phyloP scores from a whole-genome alignment of 1,284 basidiomycete species.

The Sanghuangporus baumii region DNA sequence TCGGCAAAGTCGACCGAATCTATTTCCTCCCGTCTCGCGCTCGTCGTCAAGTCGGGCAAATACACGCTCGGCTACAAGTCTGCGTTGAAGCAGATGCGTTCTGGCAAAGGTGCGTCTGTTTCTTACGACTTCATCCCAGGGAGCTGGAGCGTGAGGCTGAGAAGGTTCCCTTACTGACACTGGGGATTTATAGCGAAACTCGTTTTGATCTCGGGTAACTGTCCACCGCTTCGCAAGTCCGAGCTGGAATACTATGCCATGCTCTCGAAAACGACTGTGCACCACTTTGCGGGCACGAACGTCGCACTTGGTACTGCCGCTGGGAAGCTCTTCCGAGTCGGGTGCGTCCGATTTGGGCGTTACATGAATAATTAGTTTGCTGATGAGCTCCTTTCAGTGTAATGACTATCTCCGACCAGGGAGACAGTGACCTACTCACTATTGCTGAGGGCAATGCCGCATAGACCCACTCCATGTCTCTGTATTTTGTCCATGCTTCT shows the following conservation, averaged over 20 bases:
- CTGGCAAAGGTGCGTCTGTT: slow-evolving; percentile 83
- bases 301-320: slow-evolving; percentile 98
- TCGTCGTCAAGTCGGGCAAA: slow-evolving; percentile 97
- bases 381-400: slow-evolving; percentile 48
- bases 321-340: slow-evolving; percentile 99
- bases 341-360: slow-evolving; percentile 46
- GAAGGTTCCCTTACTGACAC: slow-evolving; percentile 85
- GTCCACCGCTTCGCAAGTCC: slow-evolving; percentile 97
- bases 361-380: slow-evolving; percentile 2
- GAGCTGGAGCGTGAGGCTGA: slow-evolving; percentile 94
- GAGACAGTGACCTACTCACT: slow-evolving; percentile 90
- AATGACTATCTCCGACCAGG: slow-evolving; percentile 95
- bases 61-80: slow-evolving; percentile 95
- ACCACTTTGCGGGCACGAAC: slow-evolving; percentile 97
- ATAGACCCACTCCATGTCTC: slow-evolving; percentile 27
- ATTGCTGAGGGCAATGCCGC: slow-evolving; percentile 59
- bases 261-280: slow-evolving; percentile 96
- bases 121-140: slow-evolving; percentile 41
- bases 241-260: slow-evolving; percentile 99
- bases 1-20: slow-evolving; percentile 88
- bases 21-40: slow-evolving; percentile 91
- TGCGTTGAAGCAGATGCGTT: slow-evolving; percentile 97
- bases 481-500: not conserved
- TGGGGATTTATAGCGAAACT: slow-evolving; percentile 78
- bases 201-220: slow-evolving; percentile 98